Evolutionary conservation across 345 rosid genomes (phyloP), one percentile per base, ranked within the genome.

Genomic region (Camelina sativa): DNA sequence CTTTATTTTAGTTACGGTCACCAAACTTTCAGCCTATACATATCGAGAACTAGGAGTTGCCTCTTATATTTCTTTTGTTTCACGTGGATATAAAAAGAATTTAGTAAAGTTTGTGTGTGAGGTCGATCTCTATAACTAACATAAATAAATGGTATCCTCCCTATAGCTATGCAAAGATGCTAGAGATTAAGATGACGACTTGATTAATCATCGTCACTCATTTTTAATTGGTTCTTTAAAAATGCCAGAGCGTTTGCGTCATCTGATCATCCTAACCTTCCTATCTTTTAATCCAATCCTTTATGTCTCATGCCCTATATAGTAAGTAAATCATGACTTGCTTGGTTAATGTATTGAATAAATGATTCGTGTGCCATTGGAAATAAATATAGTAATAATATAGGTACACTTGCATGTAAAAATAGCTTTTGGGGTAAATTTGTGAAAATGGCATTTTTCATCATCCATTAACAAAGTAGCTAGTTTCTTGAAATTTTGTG

Each of bases 161-260:
- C 19, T 57, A 10, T 10, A 34, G 30, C 30, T 28, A 28, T 28
- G 30, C 25, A 35, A 58, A 17, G 2, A 34, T 34, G 54, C 62
- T 72, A 62, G 28, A 20, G 77, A 73, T 73, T 64, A 54, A 19
- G 71, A 64, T 73, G 77, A 64, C 71, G 77, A 54, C 17, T 43
- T 64, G 28, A 6, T 20, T 44, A 32, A 54, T 44, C 64, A 44
- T 54, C 64, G 56, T 73, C 76, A 73, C 63, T 73, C 44, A 13
- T 52, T 40, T 28, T 28, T 51, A 1, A 40, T 52, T 43, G 54
- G 53, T 34, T 37, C 25, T 19, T 35, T 8, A 58, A 58, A 58
- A 25, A 35, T 34, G 4, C 63, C 4, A 58, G 23, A 43, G 64
- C 47, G 34, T 28, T 53, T 64, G 56, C 64, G 77, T 64, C 77